Percentiles rank a stretch among this genome's conserved stretches.
Conservation (phyloP, 345 rosid species). For the Dipteronia sinensis region DNA sequence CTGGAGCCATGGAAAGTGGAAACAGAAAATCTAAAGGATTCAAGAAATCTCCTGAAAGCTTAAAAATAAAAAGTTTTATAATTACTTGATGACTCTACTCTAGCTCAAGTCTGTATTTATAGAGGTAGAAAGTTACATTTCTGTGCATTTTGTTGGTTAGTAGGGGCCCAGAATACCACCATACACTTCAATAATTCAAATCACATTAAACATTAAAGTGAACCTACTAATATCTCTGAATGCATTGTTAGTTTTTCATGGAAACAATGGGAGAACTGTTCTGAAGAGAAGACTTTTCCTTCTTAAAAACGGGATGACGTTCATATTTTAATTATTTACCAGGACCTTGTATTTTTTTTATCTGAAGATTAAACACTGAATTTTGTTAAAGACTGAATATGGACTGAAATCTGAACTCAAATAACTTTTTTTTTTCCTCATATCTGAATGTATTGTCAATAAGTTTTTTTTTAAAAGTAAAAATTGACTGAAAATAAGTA, state of each 20-base stretch:
- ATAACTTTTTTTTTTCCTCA: too few species aligned
- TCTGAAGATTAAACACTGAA: too few species aligned
- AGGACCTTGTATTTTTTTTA: too few species aligned
- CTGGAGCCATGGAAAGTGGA: slow-evolving; percentile 67
- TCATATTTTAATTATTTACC: too few species aligned
- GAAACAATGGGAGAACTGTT: neutral
- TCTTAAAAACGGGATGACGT: too few species aligned
- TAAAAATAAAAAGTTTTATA: too few species aligned
- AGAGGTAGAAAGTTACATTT: slow-evolving; percentile 10
- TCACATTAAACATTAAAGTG: neutral
- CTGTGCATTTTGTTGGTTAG: slow-evolving; percentile 4
- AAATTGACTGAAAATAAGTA: too few species aligned
- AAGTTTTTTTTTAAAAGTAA: too few species aligned
- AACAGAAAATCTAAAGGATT: neutral
- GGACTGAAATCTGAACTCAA: too few species aligned
- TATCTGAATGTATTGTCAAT: too few species aligned
- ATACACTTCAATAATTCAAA: slow-evolving; percentile 19
- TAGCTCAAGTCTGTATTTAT: slow-evolving; percentile 32
- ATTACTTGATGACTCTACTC: slow-evolving; percentile 16
- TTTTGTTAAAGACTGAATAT: too few species aligned
- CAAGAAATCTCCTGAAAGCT: too few species aligned
- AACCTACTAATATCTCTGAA: neutral
- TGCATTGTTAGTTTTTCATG: neutral
- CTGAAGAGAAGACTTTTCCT: neutral
- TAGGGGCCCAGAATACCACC: slow-evolving; percentile 6